Evolutionary conservation across 805 yeast genomes (phyloP).

Genomic region (Starmera caribaea): DNA sequence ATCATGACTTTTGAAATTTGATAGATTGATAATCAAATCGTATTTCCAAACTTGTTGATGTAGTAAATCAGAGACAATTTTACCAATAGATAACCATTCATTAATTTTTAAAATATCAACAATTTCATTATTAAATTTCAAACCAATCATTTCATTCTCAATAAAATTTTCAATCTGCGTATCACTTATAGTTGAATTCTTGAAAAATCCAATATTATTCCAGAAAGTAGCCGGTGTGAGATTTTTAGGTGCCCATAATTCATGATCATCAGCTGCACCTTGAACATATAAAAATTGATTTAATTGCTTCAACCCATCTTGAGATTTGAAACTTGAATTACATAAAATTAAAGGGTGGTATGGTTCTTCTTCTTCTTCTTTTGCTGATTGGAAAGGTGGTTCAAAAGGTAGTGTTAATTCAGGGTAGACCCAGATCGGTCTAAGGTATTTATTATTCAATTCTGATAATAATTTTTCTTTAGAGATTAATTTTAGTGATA

Average conservation of each 20-base stretch:
- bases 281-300: conserved; percentile 60
- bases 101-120: conserved; percentile 10
- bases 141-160: background rate
- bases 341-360: conserved; percentile 40
- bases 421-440: conserved; percentile 69
- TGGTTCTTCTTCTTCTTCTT: conserved; percentile 6
- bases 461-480: conserved; percentile 20
- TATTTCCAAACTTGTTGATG: conserved; percentile 1
- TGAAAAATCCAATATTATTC: conserved; percentile 27
- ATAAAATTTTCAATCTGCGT: conserved; percentile 17
- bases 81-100: conserved; percentile 15
- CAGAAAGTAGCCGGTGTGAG: conserved; percentile 51
- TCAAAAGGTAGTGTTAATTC: conserved; percentile 28
- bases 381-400: conserved; percentile 11
- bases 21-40: conserved; percentile 5
- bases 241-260: conserved; percentile 55
- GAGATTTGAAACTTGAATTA: conserved; percentile 53
- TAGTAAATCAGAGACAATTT: conserved; percentile 6
- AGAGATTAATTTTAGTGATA: conserved; percentile 29
- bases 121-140: background rate
- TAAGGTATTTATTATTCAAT: conserved; percentile 37
- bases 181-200: conserved; percentile 20
- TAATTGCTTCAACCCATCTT: conserved; percentile 43
- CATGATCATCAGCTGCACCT: conserved; percentile 95
- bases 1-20: conserved; percentile 1